Base-by-base conservation (phyloP, 495 filamentous ascomycete genomes). In the Penicillium arizonense region DNA sequence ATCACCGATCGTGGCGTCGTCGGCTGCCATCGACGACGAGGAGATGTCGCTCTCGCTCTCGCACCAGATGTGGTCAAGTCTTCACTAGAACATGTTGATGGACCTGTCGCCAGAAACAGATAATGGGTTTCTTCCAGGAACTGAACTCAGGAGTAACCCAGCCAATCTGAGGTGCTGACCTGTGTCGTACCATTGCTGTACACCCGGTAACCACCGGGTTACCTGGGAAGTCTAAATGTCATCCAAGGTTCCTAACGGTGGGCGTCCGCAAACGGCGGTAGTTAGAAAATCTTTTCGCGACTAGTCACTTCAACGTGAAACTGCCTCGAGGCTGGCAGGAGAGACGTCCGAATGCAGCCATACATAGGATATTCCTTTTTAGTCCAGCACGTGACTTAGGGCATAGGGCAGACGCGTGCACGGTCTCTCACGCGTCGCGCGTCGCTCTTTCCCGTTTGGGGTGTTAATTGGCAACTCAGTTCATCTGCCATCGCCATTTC, bases 361-460 rank as follows among this genome's bases (percentile, higher is more conserved):
- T 48, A 64, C 26, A 56, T 57, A 32, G 26, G 18, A 4, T 8
- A 7, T 16, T 20, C 50, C 42, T 16, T 20, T 42, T 41, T 43
- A 12, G 12, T 1, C 16, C 0, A 4, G 8, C 58, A 61, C 55
- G 53, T 64, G 58, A 59, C 28, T 0, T 53, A 62, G 59, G 58
- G 59, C 41, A 55, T 53, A 57, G 56, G 53, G 56, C 52, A 47
- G 38, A 41, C 48, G 49, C 58, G 58, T 57, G 18, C 21, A 42
- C 37, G 47, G 37, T 13, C 1, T 16, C 18, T 9, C 23, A 54
- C 61, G 61, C 61, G 59, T 59, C 44, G 46, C 44, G 50, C 56
- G 50, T 47, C 35, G 40, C 39, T 52, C 23, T 34, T 58, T 54
- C 52, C 55, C 44, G 51, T 64, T 61, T 53, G 49, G 56, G 58